A percentile compares a stretch with the other conserved stretches of the same genome.
These are phyloP conservation scores for Pisolithus microcarpus DNA, from an alignment of 768 basidiomycete species.

Conservation along the genomic window DNA sequence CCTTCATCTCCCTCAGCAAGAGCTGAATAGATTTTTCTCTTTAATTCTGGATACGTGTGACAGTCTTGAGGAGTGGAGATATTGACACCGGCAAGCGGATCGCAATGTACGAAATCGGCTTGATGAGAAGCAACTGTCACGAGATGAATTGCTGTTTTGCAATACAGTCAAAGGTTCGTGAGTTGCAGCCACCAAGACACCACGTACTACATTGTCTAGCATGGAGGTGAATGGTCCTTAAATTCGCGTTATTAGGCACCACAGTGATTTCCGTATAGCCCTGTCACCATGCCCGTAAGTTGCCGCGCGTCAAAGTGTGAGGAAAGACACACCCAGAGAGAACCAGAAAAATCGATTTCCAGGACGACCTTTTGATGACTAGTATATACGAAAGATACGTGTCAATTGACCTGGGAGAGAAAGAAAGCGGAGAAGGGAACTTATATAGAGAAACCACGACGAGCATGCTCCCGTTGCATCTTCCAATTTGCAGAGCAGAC, in stretches of 20 bases:
- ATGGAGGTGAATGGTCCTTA: constrained; percentile 82
- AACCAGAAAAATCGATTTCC: constrained; percentile 88
- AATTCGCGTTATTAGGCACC: constrained; percentile 67
- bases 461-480: constrained; percentile 70
- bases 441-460: constrained; percentile 88
- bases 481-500: constrained; percentile 17
- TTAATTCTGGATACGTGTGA: constrained; percentile 87
- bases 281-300: constrained; percentile 27
- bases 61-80: constrained; percentile 69
- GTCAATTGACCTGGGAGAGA: constrained; percentile 34
- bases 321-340: constrained; percentile 61
- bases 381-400: constrained; percentile 53
- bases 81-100: constrained; percentile 62
- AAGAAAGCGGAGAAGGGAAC: constrained; percentile 34
- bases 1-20: constrained; percentile 90
- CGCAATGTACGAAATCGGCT: constrained; percentile 73
- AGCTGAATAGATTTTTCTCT: constrained; percentile 86
- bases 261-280: constrained; percentile 93
- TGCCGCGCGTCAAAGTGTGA: constrained; percentile 9
- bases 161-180: constrained; percentile 18
- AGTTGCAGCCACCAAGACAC: constrained; percentile 1
- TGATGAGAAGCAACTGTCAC: constrained; percentile 65
- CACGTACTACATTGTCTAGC: constrained; percentile 79
- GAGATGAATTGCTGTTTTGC: constrained; percentile 53
- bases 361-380: constrained; percentile 94